Percentiles rank a stretch among this genome's conserved stretches.
Conservation (phyloP, 805 yeast species). For the Danielozyma ontarioensis region DNA sequence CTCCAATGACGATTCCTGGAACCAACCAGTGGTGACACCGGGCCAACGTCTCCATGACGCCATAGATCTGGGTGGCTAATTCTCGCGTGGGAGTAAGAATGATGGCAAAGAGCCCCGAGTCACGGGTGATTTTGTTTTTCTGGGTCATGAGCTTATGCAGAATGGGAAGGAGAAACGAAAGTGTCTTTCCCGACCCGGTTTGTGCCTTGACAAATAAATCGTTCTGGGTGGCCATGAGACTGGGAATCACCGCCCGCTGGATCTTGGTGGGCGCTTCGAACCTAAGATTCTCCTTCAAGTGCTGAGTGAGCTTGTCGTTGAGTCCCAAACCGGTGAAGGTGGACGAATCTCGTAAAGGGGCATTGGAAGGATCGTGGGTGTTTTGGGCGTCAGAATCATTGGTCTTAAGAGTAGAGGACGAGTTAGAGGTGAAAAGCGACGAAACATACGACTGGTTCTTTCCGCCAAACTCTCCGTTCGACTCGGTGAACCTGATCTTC, state of each 20-base stretch:
- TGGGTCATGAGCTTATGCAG: conserved; percentile 63
- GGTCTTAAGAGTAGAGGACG: conserved; percentile 53
- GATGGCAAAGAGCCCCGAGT: conserved; percentile 82
- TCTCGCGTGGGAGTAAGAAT: conserved; percentile 94
- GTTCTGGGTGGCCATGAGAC: conserved; percentile 25
- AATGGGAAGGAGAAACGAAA: conserved; percentile 83
- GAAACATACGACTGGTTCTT: conserved; percentile 68
- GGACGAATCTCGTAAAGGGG: conserved; percentile 69
- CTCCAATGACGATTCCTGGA: conserved; percentile 96
- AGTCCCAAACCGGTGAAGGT: conserved; percentile 72
- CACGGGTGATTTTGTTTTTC: conserved; percentile 42
- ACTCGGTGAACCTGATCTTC: conserved; percentile 39
- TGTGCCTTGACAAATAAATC: conserved; percentile 93
- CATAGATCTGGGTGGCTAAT: conserved; percentile 82
- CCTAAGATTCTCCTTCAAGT: conserved; percentile 51
- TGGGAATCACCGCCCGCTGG: conserved; percentile 77
- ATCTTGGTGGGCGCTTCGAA: conserved; percentile 76
- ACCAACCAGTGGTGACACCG: conserved; percentile 83
- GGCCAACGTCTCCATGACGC: conserved; percentile 68
- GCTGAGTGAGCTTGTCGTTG: conserved; percentile 45
- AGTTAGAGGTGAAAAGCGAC: conserved; percentile 60
- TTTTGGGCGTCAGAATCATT: conserved; percentile 29
- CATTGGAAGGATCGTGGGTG: conserved; percentile 64
- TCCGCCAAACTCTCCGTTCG: conserved; percentile 50
- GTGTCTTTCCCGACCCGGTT: conserved; percentile 97